Evolutionary conservation across 495 filamentous ascomycete genomes (phyloP), one percentile per base, ranked within the genome.

Genomic region (Aspergillus cristatus): DNA sequence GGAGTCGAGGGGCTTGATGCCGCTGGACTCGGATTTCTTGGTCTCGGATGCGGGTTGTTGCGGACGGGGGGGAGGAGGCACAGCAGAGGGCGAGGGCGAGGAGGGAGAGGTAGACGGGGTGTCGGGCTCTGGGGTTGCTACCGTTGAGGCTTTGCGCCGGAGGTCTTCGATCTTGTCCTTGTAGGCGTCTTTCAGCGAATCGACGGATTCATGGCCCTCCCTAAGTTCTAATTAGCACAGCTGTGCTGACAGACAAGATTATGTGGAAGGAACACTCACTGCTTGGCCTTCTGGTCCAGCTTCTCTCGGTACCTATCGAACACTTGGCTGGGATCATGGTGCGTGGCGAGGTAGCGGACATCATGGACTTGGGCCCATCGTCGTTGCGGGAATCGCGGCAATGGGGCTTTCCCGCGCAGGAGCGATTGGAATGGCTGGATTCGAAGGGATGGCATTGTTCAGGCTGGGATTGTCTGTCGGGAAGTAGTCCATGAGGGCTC

Each of bases 341-440:
- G 78, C 7, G 79, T 79, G 15, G 81, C 82, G 14, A 94, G 68
- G 68, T 91, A 94, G 30, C 89, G 86, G 31, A 93, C 79, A 62
- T 95, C 86, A 60, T 90, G 84, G 7, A 94, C 88, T 45, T 82
- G 85, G 7, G 91, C 93, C 82, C 85, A 89, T 47, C 93, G 77
- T 36, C 83, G 72, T 53, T 97, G 91, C 28, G 62, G 58, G 24
- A 35, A 32, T 3, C 59, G 62, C 28, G 58, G 50, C 14, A 63
- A 48, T 3, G 42, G 42, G 1, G 52, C 52, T 6, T 53, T 46
- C 18, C 45, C 52, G 22, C 60, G 49, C 2, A 62, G 24, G 13
- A 59, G 18, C 11, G 48, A 50, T 34, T 57, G 58, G 30, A 65
- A 54, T 31, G 51, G 54, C 10, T 47, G 48, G 6, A 61, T 47